Evolutionary conservation across 31 red algal genomes (phyloP).

Genomic region (Odonthalia washingtoniensis): DNA sequence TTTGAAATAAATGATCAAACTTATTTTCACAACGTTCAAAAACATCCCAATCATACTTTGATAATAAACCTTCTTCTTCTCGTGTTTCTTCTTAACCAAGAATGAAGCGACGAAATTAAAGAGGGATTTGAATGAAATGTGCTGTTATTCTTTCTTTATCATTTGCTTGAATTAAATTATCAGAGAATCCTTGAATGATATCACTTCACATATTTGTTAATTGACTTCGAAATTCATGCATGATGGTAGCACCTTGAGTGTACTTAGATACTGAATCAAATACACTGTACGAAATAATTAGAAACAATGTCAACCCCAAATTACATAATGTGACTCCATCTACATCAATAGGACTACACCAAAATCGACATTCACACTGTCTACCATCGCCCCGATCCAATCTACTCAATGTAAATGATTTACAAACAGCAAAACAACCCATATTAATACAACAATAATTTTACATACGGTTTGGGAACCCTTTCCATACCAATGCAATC

Average conservation of each 20-base stretch:
- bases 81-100: no score
- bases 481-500: no score
- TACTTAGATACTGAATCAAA: conserved; percentile 26
- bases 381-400: neutral
- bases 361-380: conserved; percentile 4
- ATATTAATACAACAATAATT: no score
- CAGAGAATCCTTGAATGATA: neutral
- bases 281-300: conserved; percentile 38
- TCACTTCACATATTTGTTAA: conserved; percentile 11
- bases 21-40: no score
- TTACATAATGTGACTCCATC: conserved; percentile 6
- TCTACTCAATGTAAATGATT: conserved; percentile 16
- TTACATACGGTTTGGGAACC: no score
- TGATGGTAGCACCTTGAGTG: conserved; percentile 17
- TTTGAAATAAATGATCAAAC: no score
- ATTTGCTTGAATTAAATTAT: conserved; percentile 13
- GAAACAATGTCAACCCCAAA: conserved; percentile 46
- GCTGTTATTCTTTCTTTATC: conserved; percentile 51
- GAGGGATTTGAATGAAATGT: conserved; percentile 46
- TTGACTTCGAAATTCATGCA: conserved; percentile 8
- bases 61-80: no score
- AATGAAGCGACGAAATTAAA: conserved; percentile 27
- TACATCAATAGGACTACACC: conserved; percentile 60
- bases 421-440: no score
- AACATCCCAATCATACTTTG: no score